Evolutionary conservation across 257 asterid species (phyloP), one percentile per base, ranked within the genome.

Genomic region (Plectranthus barbatus): DNA sequence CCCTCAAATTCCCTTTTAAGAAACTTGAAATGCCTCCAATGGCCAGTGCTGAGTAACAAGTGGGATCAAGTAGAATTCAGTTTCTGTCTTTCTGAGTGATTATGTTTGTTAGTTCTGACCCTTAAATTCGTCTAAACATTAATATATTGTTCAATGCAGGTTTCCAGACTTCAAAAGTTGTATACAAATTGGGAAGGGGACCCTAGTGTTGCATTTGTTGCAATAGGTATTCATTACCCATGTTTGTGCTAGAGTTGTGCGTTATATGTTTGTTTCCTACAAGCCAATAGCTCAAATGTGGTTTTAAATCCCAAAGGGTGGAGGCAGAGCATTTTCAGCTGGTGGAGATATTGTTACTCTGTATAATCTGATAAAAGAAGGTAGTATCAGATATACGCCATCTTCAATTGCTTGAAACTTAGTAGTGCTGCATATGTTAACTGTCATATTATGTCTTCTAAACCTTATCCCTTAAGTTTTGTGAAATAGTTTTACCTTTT

Each of bases 281-380:
- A 51, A 52, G 52, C 57, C 7, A 33, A 64, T 80, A 66, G 68
- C 73, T 57, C 14, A 60, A 24, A 23, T 58, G 37, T 73, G 59
- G 73, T 75, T 74, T 79, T 52, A 41, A 34, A 65, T 62, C 51
- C 76, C 80, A 66, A 84, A 93, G 99, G 99, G 99, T 68, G 83
- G 81, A 63, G 90, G 88, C 81, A 79, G 80, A 84, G 87, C 95
- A 55, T 93, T 93, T 82, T 71, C 87, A 71, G 99, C 99, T 57
- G 97, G 97, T 55, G 97, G 99, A 70, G 99, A 93, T 73, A 64
- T 93, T 56, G 95, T 90, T 60, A 31, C 94, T 59, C 69, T 93
- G 50, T 80, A 81, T 76, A 74, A 80, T 49, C 41, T 80, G 64
- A 64, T 85, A 42, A 77, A 72, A 29, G 70, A 83, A 82, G 97